Evolutionary conservation across 176 grass and related monocot species (phyloP).

Genomic region (Typha latifolia): DNA sequence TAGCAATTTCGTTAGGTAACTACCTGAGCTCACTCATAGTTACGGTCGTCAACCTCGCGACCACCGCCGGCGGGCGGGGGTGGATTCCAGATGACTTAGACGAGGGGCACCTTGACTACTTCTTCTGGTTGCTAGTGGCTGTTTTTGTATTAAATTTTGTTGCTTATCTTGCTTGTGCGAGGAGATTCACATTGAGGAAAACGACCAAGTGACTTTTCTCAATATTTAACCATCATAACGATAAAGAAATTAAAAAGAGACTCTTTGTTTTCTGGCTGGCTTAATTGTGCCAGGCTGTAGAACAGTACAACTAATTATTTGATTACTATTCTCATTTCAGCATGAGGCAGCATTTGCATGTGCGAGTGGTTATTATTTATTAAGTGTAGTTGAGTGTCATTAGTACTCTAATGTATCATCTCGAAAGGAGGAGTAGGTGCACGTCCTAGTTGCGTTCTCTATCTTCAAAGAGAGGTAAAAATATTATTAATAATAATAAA

Average conservation of each 20-base stretch:
- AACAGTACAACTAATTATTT: too few species aligned
- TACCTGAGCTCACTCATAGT: constrained; percentile 67
- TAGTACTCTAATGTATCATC: too few species aligned
- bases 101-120: constrained; percentile 69
- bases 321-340: too few species aligned
- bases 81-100: constrained; percentile 70
- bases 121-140: constrained; percentile 52
- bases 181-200: constrained; percentile 64
- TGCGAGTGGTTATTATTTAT: too few species aligned
- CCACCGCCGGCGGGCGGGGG: constrained; percentile 21
- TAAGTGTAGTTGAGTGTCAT: too few species aligned
- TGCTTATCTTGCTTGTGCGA: constrained; percentile 46
- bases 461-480: too few species aligned
- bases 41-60: constrained; percentile 22
- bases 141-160: constrained; percentile 48
- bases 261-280: too few species aligned
- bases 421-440: too few species aligned
- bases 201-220: constrained; percentile 1
- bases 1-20: constrained; percentile 61
- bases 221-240: not conserved
- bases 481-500: too few species aligned
- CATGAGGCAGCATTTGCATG: too few species aligned
- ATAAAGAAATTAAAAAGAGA: not conserved
- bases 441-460: too few species aligned
- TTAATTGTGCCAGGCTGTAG: not conserved